phyloP scores from a whole-genome alignment of 306 rosid genomes.

The Ammopiptanthus mongolicus region DNA sequence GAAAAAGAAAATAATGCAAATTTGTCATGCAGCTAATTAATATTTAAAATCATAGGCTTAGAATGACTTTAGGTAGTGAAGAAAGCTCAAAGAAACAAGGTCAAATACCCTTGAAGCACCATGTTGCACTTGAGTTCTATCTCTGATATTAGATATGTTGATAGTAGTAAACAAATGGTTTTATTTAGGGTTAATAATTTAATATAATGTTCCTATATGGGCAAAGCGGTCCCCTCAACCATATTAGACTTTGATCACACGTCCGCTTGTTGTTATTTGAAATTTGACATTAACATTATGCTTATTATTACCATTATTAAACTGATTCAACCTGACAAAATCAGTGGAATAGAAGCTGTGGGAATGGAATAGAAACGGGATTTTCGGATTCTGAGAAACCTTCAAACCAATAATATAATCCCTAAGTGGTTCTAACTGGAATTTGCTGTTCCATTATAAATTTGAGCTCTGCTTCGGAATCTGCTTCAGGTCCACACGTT shows the following conservation, averaged over 20 bases:
- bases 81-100: neutral
- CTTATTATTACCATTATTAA: conserved; percentile 3
- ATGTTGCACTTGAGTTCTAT: neutral
- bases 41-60: no score
- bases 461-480: conserved; percentile 51
- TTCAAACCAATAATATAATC: conserved; percentile 37
- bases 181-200: neutral
- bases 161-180: neutral
- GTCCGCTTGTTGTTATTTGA: conserved; percentile 42
- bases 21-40: no score
- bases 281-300: conserved; percentile 19
- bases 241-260: conserved; percentile 36
- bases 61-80: neutral
- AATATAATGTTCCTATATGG: conserved; percentile 1
- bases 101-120: neutral
- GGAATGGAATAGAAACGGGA: conserved; percentile 99
- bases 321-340: conserved; percentile 52
- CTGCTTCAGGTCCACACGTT: conserved; percentile 55
- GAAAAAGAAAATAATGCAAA: no score
- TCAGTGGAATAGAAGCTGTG: conserved; percentile 99
- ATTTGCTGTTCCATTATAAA: conserved; percentile 27
- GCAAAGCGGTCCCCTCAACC: conserved; percentile 49
- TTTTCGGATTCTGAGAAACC: conserved; percentile 71
- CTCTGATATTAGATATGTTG: neutral
- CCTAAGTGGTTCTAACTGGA: conserved; percentile 26